Base-by-base conservation (phyloP, 768 basidiomycete species). In the Rhizopogon vinicolor region DNA sequence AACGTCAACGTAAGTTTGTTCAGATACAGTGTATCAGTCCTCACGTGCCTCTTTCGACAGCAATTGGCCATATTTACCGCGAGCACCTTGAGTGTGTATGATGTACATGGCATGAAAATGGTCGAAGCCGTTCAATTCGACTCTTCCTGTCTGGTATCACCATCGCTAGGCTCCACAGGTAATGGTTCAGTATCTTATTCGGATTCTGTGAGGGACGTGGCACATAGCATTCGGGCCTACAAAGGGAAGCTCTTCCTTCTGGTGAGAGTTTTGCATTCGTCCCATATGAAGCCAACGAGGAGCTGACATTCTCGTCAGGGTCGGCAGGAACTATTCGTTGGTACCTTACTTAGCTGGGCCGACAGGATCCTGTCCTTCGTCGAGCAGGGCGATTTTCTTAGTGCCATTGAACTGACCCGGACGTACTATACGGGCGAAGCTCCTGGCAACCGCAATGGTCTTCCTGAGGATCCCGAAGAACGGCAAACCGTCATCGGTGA, bases 311-410 rank as follows among this genome's bases (percentile, higher is more conserved):
- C n/a, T 33, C 51, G n/a, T 31, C 60, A 90, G 92, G 81, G 82
- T 45, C 77, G 78, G 51, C 76, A 85, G 54, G 81, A 82, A 46
- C 59, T 98, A 1, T 78, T 81, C 65, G 93, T 89, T 3, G 97
- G 93, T 28, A 91, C 89, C 2, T 75, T 98, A 19, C 75, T 94
- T 31, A 92, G 93, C 1, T 99, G 97, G 97, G 93, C 96, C 5
- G 97, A 99, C 68, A 85, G 88, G 43, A 86, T 98, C 22, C 75
- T 99, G 43, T 78, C 83, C 0, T 81, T 87, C 44, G 93, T 98
- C 28, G 81, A 92, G 64, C 78, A 79, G 9, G 93, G 94, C 13
- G 86, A 98, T 65, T 96, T 98, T 65, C 77, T 98, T 43, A 82
- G 79, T 46, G 96, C 97, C 3, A 96, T 98, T 58, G 87, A 95